These are phyloP conservation scores for Thielaviopsis euricoi DNA, from an alignment of 2,329 filamentous ascomycete genomes.

Conservation along the genomic window DNA sequence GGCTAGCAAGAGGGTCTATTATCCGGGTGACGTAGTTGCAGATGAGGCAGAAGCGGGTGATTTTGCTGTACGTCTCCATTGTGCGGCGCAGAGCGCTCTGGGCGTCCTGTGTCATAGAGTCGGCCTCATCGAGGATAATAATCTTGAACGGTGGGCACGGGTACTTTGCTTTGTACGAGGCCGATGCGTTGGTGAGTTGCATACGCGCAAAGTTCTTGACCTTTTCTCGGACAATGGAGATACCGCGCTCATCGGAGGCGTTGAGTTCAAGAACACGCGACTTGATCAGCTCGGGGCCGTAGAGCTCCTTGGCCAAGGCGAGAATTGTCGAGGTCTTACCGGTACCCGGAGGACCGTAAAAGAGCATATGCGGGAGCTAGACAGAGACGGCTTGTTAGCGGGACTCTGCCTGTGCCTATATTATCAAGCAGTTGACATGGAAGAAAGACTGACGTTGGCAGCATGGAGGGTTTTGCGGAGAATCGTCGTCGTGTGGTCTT, in stretches of 20 bases:
- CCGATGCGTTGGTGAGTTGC: slow-evolving; percentile 70
- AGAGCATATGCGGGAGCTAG: slow-evolving; percentile 93
- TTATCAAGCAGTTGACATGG: not conserved
- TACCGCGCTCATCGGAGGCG: slow-evolving; percentile 95
- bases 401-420: slow-evolving; percentile 1
- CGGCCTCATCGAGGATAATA: slow-evolving; percentile 93
- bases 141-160: slow-evolving; percentile 98
- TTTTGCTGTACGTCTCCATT: slow-evolving; percentile 96
- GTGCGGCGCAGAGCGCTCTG: slow-evolving; percentile 83
- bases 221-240: slow-evolving; percentile 91
- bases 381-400: slow-evolving; percentile 3
- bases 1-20: slow-evolving; percentile 83
- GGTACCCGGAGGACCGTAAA: slow-evolving; percentile 93
- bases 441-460: slow-evolving; percentile 49
- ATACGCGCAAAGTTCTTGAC: slow-evolving; percentile 97
- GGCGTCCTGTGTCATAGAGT: slow-evolving; percentile 97
- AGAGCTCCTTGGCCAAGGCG: slow-evolving; percentile 91
- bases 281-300: slow-evolving; percentile 85
- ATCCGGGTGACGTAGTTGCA: slow-evolving; percentile 99
- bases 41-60: slow-evolving; percentile 91
- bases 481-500: slow-evolving; percentile 91
- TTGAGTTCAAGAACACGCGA: slow-evolving; percentile 96
- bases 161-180: slow-evolving; percentile 53
- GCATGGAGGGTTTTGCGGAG: slow-evolving; percentile 86
- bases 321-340: slow-evolving; percentile 97